Conservation (phyloP, 331 rosid species). For the Rhamnella rubrinervis region DNA sequence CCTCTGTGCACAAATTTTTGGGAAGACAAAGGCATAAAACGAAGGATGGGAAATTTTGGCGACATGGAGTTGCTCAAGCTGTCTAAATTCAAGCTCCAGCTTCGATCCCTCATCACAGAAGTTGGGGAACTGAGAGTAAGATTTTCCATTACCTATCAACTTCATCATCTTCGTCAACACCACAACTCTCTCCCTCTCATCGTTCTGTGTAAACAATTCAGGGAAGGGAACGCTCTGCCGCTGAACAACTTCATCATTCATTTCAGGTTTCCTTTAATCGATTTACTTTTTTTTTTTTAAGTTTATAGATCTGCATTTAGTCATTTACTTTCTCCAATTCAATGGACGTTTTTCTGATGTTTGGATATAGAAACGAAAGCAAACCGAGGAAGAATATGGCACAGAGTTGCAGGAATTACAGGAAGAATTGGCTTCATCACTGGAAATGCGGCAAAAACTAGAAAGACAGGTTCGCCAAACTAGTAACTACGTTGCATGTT, state of each 20-base stretch:
- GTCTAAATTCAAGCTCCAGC: slow-evolving; percentile 76
- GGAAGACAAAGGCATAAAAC: background rate
- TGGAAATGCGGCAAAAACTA: slow-evolving; percentile 51
- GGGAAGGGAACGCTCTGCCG: slow-evolving; percentile 66
- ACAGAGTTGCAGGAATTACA: slow-evolving; percentile 56
- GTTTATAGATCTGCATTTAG: background rate
- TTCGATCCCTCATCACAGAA: slow-evolving; percentile 60
- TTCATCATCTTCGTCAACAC: background rate
- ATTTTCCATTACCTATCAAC: slow-evolving; percentile 10
- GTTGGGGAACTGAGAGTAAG: slow-evolving; percentile 67
- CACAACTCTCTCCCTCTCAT: background rate
- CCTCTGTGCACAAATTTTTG: too few relatives aligned
- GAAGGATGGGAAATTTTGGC: slow-evolving; percentile 13
- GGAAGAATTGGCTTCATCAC: slow-evolving; percentile 48
- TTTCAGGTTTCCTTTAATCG: slow-evolving; percentile 48
- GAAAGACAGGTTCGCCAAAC: slow-evolving; percentile 52
- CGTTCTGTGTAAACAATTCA: slow-evolving; percentile 27
- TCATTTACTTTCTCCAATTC: background rate
- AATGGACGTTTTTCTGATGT: slow-evolving; percentile 1
- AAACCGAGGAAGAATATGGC: slow-evolving; percentile 56
- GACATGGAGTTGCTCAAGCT: slow-evolving; percentile 67
- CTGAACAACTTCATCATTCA: slow-evolving; percentile 44
- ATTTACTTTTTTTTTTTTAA: background rate
- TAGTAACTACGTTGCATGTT: background rate
- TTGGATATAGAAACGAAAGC: slow-evolving; percentile 61